Conservation (phyloP, 2,329 filamentous ascomycete genomes). For the Curvularia spicifera region DNA sequence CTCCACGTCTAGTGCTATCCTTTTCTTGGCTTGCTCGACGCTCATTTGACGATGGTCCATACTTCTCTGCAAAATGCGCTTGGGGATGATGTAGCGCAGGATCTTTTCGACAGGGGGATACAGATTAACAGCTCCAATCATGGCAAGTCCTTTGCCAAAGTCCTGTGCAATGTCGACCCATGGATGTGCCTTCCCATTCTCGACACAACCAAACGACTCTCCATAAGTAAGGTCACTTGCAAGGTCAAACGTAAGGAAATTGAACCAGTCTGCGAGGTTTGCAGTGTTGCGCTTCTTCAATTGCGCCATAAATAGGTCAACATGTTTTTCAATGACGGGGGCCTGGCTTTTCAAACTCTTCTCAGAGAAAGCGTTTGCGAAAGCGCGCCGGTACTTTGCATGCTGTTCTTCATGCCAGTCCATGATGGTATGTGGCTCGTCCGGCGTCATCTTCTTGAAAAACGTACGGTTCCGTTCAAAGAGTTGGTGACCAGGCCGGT, state of each 20-base stretch:
- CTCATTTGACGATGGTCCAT: conserved; percentile 35
- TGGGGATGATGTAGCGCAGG: conserved; percentile 34
- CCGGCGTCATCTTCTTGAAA: conserved; percentile 35
- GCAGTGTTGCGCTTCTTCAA: conserved; percentile 25
- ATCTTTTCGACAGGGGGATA: conserved; percentile 36
- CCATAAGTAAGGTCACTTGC: conserved; percentile 60
- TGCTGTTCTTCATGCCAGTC: conserved; percentile 33
- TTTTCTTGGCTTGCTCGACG: conserved; percentile 30
- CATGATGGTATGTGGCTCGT: conserved; percentile 37
- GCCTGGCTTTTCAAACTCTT: conserved; percentile 35
- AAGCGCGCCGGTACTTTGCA: conserved; percentile 32
- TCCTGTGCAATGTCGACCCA: conserved; percentile 47
- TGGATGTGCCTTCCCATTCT: conserved; percentile 44
- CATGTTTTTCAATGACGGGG: conserved; percentile 34
- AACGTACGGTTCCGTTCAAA: conserved; percentile 35
- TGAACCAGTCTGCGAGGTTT: conserved; percentile 28
- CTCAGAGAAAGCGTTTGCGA: conserved; percentile 39
- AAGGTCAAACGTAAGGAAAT: conserved; percentile 36
- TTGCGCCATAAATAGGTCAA: conserved; percentile 29
- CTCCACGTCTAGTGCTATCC: conserved; percentile 26
- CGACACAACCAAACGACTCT: conserved; percentile 53
- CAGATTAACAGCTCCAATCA: conserved; percentile 37
- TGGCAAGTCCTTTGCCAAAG: conserved; percentile 37
- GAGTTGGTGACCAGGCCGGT: conserved; percentile 29
- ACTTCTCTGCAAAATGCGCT: conserved; percentile 30